Evolutionary conservation across 2,329 filamentous ascomycete genomes (phyloP).

Genomic region (Penicillium sp.): DNA sequence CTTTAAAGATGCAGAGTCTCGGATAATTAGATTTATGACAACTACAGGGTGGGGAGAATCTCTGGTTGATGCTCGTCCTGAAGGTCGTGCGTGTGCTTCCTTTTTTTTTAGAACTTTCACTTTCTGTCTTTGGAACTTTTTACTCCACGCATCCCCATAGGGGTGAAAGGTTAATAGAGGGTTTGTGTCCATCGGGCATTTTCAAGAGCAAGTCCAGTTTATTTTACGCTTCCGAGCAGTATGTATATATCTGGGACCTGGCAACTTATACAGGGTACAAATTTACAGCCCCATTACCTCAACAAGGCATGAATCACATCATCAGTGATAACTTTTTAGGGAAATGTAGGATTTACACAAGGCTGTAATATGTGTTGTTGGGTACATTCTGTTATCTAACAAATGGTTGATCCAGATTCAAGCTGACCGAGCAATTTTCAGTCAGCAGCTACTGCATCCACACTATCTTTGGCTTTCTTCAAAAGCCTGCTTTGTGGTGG

Average conservation of each 20-base stretch:
- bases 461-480: background rate
- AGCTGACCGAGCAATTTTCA: background rate
- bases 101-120: too few relatives aligned
- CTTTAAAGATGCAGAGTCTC: slow-evolving; percentile 23
- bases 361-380: background rate
- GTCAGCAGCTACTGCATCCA: background rate
- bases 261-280: background rate
- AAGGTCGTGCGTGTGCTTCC: too few relatives aligned
- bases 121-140: too few relatives aligned
- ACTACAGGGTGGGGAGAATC: too few relatives aligned
- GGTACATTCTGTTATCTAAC: background rate
- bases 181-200: too few relatives aligned
- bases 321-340: background rate
- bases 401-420: background rate
- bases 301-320: background rate
- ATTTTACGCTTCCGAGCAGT: too few relatives aligned
- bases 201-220: too few relatives aligned
- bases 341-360: too few relatives aligned
- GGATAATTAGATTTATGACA: slow-evolving; percentile 30
- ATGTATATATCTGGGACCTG: too few relatives aligned
- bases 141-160: too few relatives aligned
- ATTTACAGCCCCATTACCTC: background rate
- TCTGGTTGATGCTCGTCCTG: too few relatives aligned
- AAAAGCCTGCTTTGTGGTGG: slow-evolving; percentile 8
- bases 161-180: too few relatives aligned